Evolutionary conservation across 73 alveolate genomes (phyloP).

Genomic region (Paramecium caudatum): DNA sequence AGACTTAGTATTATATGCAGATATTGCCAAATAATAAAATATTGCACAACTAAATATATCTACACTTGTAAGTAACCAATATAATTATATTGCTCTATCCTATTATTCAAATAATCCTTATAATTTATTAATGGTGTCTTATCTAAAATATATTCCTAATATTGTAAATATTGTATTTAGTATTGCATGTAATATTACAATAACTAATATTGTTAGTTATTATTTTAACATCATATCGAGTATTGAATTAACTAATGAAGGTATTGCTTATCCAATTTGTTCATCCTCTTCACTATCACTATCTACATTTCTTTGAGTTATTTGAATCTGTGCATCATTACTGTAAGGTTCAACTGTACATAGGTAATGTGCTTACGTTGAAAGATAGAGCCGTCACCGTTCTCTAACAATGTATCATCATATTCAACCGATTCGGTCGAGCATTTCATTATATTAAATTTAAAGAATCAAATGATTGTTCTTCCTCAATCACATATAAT

Average conservation of each 20-base stretch:
- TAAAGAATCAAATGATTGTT: neutral
- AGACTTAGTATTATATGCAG: constrained; percentile 38
- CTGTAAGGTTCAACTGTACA: constrained; percentile 47
- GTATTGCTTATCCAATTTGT: constrained; percentile 9
- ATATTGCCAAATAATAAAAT: constrained; percentile 9
- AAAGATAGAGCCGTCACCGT: constrained; percentile 39
- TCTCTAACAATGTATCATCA: constrained; percentile 12
- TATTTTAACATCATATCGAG: constrained; percentile 63
- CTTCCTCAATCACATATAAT: neutral
- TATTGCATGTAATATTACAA: constrained; percentile 32
- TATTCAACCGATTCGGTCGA: neutral
- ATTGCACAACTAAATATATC: constrained; percentile 39
- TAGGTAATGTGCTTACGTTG: constrained; percentile 35
- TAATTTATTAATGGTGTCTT: constrained; percentile 55
- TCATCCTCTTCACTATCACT: constrained; percentile 55
- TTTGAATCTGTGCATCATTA: constrained; percentile 31
- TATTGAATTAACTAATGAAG: constrained; percentile 56
- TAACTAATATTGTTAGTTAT: neutral
- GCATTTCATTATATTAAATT: neutral
- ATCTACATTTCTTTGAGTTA: constrained; percentile 33
- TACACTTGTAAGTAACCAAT: constrained; percentile 45
- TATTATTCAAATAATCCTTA: constrained; percentile 3
- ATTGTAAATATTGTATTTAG: constrained; percentile 40
- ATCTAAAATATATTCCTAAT: constrained; percentile 51
- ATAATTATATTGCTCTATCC: constrained; percentile 33